Base-by-base conservation (phyloP, 1,139 yeast genomes). In the Diutina catenulata region DNA sequence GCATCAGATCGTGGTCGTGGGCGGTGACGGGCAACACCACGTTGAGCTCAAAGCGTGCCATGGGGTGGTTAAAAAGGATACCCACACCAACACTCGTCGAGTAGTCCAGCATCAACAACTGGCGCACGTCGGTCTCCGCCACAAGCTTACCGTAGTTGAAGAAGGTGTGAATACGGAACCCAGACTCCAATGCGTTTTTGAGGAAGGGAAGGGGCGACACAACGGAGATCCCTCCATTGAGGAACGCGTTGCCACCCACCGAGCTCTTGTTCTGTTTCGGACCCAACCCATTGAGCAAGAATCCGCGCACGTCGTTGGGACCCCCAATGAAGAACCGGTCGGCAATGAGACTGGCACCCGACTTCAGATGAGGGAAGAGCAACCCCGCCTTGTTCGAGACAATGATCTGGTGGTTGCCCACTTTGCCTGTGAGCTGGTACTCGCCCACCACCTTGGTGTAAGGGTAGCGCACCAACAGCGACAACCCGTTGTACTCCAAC, bases 11-110 rank as follows among this genome's bases (percentile, higher is more conserved):
- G 28, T 73, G 62, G 11, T 68, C 65, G 49, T 79, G 78, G 0
- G 75, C 72, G 2, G 74, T 62, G 27, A 91, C 49, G 0, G 98
- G 98, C 28, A 88, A 56, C 1, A 82, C 82, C 47, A 88, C 78
- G 54, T 87, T 88, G 47, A 91, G 70, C 57, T 91, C 98, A 51
- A 91, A 82, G 45, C 97, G 68, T 0, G 97, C 97, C 57, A 76
- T 74, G 1, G 95, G 94, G 52, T 87, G 95, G 45, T 79, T 77
- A 53, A 80, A 86, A 15, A 84, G 68, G 3, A 91, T 46, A 1
- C 98, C 98, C 40, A 78, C 45, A 2, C 96, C 96, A 29, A 65
- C 59, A 19, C 25, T 20, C 15, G 35, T 21, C 16, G 23, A 21
- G 20, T 31, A 31, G 3, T 26, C 35, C 14, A 10, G 4, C 9